Conservation (phyloP, 75 land plant genomes). For the Larix kaempferi region DNA sequence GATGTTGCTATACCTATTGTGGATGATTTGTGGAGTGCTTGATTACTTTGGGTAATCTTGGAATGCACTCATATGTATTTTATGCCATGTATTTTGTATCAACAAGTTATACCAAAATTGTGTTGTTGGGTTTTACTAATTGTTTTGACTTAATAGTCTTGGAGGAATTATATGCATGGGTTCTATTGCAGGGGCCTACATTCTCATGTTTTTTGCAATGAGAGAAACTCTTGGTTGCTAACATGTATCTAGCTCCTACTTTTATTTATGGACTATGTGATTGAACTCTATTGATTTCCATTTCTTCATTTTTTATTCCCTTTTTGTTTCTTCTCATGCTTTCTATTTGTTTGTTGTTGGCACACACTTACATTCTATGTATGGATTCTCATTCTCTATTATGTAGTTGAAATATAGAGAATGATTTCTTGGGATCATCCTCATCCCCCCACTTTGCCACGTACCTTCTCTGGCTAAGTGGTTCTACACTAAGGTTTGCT, state of each 20-base stretch:
- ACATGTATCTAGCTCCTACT: background rate
- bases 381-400: conserved; percentile 5
- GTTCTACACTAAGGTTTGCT: conserved; percentile 79
- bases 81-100: background rate
- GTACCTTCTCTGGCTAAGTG: conserved; percentile 89
- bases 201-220: conserved; percentile 86
- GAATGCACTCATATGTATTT: background rate
- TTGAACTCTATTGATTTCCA: background rate
- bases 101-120: background rate
- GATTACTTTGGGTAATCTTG: conserved; percentile 65
- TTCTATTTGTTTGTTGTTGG: background rate
- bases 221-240: background rate
- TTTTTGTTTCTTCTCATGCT: background rate
- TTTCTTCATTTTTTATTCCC: background rate
- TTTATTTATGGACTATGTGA: background rate
- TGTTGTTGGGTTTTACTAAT: background rate
- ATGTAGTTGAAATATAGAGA: conserved; percentile 72
- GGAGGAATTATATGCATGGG: conserved; percentile 85
- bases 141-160: conserved; percentile 35
- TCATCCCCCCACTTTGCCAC: conserved; percentile 86
- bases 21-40: conserved; percentile 76
- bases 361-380: background rate
- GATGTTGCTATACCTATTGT: conserved; percentile 46
- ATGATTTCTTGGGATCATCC: conserved; percentile 73
- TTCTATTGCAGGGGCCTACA: conserved; percentile 88